A percentile compares a stretch with the other conserved stretches of the same genome.
Conservation (phyloP, 129 eudicot genomes). For the Gnaphalium uliginosum region DNA sequence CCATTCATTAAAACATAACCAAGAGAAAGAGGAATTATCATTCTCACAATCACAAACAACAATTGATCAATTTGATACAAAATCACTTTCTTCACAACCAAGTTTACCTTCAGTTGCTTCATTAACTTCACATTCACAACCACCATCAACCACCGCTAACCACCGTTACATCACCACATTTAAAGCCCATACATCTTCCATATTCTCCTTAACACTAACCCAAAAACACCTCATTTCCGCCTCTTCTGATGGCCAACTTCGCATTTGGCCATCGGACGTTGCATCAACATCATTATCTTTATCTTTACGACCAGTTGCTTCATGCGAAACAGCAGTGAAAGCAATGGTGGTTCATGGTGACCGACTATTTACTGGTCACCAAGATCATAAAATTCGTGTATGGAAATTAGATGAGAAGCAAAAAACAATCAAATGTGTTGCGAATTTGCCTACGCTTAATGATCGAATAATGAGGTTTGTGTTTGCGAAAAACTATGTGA, state of each 20-base stretch:
- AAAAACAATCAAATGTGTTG: conserved; percentile 24
- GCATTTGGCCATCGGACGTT: conserved; percentile 48
- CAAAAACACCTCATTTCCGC: conserved; percentile 64
- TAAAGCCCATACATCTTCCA: conserved; percentile 64
- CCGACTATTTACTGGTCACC: conserved; percentile 70
- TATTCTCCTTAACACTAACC: conserved; percentile 56
- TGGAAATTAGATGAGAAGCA: conserved; percentile 55
- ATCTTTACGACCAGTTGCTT: background rate
- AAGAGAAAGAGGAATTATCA: conserved; percentile 1
- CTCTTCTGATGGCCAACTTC: conserved; percentile 58
- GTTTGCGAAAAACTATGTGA: conserved; percentile 59
- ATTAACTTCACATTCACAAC: conserved; percentile 46
- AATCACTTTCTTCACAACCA: conserved; percentile 49
- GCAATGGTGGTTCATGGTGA: conserved; percentile 44
- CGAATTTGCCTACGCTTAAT: conserved; percentile 56
- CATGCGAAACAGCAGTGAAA: conserved; percentile 51
- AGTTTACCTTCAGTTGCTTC: conserved; percentile 78
- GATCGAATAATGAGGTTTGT: conserved; percentile 53
- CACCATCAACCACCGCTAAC: conserved; percentile 35
- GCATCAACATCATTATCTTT: background rate
- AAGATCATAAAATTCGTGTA: conserved; percentile 81
- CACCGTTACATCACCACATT: conserved; percentile 63
- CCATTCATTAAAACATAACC: conserved; percentile 5
- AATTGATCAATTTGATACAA: conserved; percentile 19
- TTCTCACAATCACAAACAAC: conserved; percentile 15